phyloP scores from a whole-genome alignment of 768 basidiomycete genomes.

The Podaxis sp. region DNA sequence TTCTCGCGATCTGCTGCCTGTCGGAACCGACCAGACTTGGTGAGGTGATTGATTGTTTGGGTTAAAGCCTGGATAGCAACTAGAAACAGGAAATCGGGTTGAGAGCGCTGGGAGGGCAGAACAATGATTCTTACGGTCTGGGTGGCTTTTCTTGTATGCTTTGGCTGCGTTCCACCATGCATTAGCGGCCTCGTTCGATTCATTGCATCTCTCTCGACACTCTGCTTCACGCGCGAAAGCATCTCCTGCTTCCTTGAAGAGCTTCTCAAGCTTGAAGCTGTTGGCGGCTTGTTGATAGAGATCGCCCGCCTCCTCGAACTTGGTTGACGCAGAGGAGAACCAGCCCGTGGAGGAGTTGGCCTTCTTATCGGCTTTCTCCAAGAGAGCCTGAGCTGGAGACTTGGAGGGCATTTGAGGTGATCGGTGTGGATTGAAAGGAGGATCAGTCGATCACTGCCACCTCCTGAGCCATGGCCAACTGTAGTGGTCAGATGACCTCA shows the following conservation, averaged over 20 bases:
- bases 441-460: slow-evolving; percentile 14
- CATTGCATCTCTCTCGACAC: slow-evolving; percentile 84
- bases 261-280: slow-evolving; percentile 86
- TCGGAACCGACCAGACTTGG: slow-evolving; percentile 83
- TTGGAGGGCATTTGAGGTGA: slow-evolving; percentile 62
- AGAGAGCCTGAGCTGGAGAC: slow-evolving; percentile 68
- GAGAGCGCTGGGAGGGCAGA: neutral
- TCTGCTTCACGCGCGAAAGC: slow-evolving; percentile 92
- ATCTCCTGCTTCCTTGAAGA: slow-evolving; percentile 89
- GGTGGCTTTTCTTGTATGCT: slow-evolving; percentile 87
- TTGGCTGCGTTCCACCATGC: slow-evolving; percentile 99
- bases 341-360: slow-evolving; percentile 77
- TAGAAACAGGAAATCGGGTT: slow-evolving; percentile 26
- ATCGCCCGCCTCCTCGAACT: slow-evolving; percentile 95
- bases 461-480: neutral
- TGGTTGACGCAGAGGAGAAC: slow-evolving; percentile 81
- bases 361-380: slow-evolving; percentile 94
- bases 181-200: slow-evolving; percentile 92
- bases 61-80: slow-evolving; percentile 87
- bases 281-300: slow-evolving; percentile 94
- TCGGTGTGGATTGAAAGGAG: slow-evolving; percentile 15
- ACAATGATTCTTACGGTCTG: slow-evolving; percentile 57
- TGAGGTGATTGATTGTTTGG: slow-evolving; percentile 81
- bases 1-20: slow-evolving; percentile 98
- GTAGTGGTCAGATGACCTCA: slow-evolving; percentile 18